Evolutionary conservation across 2,329 filamentous ascomycete species (phyloP).

Genomic region (Alternaria novae-zelandiae): DNA sequence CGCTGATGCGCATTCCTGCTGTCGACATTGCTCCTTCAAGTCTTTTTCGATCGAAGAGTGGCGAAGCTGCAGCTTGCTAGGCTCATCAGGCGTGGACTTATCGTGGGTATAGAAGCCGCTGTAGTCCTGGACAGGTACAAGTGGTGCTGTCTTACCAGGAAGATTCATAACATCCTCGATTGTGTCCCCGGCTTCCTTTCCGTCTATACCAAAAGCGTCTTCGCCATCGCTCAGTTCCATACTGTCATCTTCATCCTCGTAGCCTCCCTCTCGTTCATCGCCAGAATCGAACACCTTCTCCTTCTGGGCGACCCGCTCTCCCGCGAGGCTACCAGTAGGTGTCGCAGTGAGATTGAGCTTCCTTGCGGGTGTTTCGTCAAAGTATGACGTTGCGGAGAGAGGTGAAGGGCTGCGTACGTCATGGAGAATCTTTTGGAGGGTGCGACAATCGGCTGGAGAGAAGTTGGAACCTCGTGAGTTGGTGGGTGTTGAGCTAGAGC

Average conservation of each 20-base stretch:
- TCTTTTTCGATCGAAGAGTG: neutral
- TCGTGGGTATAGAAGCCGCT: neutral
- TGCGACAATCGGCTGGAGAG: slow-evolving; percentile 19
- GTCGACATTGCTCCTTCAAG: neutral
- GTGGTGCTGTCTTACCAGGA: neutral
- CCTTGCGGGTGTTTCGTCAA: neutral
- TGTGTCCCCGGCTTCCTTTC: neutral
- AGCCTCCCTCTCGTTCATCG: slow-evolving; percentile 17
- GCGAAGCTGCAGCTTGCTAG: neutral
- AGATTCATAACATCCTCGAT: slow-evolving; percentile 17
- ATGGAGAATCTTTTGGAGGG: slow-evolving; percentile 14
- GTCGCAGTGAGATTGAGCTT: neutral
- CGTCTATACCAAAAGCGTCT: neutral
- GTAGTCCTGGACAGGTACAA: neutral
- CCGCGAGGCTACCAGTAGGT: neutral
- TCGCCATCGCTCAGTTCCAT: slow-evolving; percentile 22
- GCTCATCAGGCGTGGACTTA: neutral
- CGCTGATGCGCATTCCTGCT: neutral
- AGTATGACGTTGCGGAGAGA: neutral
- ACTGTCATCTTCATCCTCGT: slow-evolving; percentile 25
- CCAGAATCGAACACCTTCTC: neutral
- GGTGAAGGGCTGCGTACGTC: slow-evolving; percentile 6
- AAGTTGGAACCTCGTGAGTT: neutral
- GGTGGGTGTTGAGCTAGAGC: neutral
- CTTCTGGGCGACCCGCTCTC: neutral